These are phyloP conservation scores for Colletotrichum gigasporum DNA, from an alignment of 2,329 filamentous ascomycete genomes.

Conservation along the genomic window DNA sequence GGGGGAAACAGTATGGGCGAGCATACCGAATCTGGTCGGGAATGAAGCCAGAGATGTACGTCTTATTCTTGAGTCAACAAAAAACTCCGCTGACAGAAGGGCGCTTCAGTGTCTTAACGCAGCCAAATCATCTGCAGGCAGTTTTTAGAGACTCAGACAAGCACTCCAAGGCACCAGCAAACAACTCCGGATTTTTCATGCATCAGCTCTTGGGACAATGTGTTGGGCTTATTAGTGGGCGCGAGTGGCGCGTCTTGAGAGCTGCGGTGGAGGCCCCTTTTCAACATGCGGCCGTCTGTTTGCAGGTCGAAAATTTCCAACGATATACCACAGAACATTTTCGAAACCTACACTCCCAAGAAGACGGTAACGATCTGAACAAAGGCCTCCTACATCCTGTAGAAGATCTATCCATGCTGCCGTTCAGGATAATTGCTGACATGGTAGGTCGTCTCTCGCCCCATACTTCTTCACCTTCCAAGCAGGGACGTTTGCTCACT, in stretches of 20 bases:
- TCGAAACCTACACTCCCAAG: background rate
- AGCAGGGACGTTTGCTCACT: background rate
- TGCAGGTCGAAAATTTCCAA: background rate
- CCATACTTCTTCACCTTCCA: background rate
- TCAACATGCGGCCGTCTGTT: background rate
- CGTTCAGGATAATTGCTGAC: background rate
- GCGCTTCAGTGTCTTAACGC: background rate
- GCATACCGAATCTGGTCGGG: slow-evolving; percentile 5
- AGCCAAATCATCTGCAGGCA: background rate
- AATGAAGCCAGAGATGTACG: slow-evolving; percentile 6
- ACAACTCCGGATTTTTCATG: slow-evolving; percentile 6
- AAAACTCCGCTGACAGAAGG: too few relatives aligned
- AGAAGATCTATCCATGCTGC: background rate
- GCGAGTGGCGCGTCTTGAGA: background rate
- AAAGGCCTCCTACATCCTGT: background rate
- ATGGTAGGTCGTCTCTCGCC: background rate
- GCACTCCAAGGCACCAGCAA: background rate
- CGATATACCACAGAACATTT: background rate
- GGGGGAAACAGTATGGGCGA: background rate
- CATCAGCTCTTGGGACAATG: background rate
- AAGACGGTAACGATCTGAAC: background rate
- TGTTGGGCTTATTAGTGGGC: background rate
- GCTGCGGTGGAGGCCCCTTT: background rate
- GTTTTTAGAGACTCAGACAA: slow-evolving; percentile 10
- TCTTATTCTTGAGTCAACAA: too few relatives aligned